These are phyloP conservation scores for Teratosphaeria pseudoeucalypti DNA, from an alignment of 2,329 filamentous ascomycete species.

Conservation along the genomic window DNA sequence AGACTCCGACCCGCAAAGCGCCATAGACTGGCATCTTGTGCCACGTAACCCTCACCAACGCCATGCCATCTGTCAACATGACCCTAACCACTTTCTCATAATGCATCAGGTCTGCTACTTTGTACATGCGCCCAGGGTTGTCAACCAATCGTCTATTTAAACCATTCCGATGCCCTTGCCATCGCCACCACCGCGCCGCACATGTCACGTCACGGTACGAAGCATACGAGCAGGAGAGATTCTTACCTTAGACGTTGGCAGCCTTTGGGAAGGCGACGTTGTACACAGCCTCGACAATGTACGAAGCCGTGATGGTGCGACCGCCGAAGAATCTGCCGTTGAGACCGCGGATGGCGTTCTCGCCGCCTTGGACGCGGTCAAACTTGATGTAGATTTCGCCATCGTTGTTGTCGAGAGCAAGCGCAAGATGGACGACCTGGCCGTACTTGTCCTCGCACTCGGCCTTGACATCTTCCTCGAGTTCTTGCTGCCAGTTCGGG, in stretches of 20 bases:
- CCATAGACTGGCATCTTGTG: background rate
- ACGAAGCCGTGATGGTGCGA: conserved; percentile 83
- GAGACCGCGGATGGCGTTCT: conserved; percentile 94
- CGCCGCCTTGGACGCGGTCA: conserved; percentile 84
- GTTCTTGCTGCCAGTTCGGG: conserved; percentile 70
- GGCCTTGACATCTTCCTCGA: conserved; percentile 83
- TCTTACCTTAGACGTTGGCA: conserved; percentile 10
- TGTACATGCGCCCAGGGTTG: background rate
- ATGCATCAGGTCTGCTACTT: background rate
- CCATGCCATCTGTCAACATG: too few species aligned
- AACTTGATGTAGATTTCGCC: conserved; percentile 99
- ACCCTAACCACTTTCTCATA: background rate
- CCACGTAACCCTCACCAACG: background rate
- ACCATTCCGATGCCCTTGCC: background rate
- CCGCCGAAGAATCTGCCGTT: conserved; percentile 95
- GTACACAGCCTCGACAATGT: conserved; percentile 97
- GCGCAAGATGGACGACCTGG: conserved; percentile 81
- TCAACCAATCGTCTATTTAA: background rate
- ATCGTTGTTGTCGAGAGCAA: conserved; percentile 78
- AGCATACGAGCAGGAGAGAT: background rate
- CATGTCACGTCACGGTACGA: background rate
- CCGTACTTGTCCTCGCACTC: conserved; percentile 96
- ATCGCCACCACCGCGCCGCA: background rate
- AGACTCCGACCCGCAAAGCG: background rate
- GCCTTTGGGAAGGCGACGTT: conserved; percentile 36